Base-by-base conservation (phyloP, 495 filamentous ascomycete species). In the Xylona heveae region DNA sequence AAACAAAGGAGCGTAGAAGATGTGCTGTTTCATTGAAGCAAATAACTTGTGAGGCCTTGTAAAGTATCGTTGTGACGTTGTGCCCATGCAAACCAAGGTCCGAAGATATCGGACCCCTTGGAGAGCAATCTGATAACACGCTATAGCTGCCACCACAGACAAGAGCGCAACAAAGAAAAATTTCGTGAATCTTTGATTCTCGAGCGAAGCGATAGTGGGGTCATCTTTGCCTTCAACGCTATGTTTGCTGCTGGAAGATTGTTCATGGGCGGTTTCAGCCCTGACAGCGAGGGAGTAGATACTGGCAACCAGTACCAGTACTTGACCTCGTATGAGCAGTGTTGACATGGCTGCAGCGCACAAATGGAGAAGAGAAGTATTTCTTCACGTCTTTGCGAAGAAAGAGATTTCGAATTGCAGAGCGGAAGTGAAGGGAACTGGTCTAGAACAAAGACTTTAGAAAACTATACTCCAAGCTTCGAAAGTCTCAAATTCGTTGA, bases 1-100 rank as follows among this genome's bases (percentile, higher is more conserved):
- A 40, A 75, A 70, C 15, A 95, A 50, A 13, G 88, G 88, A 3
- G 88, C 67, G 43, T 85, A 84, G 1, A 88, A 53, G 2, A 95
- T 28, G 41, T 88, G 64, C 38, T 72, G 76, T 61, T 95, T 92
- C 31, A 90, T 38, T 50, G 56, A 63, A 46, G 61, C 73, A 63
- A 76, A 58, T 29, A 58, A 50, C 8, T 38, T 35, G 7, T 56
- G 55, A 2, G 62, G 48, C 3, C 40, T 44, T 5, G 58, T 52
- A 34, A 64, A 74, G 42, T 62, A 76, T 40, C 41, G 46, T 44
- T 55, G 78, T 47, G 47, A 68, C 47, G 65, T 82, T 68, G 54
- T 71, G 45, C 7, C 14, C 33, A 37, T 9, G 12, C 31, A 37
- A 12, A 30, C 17, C 7, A 37, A 13, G 8, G n/a, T 34, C n/a